A percentile compares a stretch with the other conserved stretches of the same genome.
Evolutionary conservation across 2,329 filamentous ascomycete genomes (phyloP).

Genomic region (Claviceps citrina): DNA sequence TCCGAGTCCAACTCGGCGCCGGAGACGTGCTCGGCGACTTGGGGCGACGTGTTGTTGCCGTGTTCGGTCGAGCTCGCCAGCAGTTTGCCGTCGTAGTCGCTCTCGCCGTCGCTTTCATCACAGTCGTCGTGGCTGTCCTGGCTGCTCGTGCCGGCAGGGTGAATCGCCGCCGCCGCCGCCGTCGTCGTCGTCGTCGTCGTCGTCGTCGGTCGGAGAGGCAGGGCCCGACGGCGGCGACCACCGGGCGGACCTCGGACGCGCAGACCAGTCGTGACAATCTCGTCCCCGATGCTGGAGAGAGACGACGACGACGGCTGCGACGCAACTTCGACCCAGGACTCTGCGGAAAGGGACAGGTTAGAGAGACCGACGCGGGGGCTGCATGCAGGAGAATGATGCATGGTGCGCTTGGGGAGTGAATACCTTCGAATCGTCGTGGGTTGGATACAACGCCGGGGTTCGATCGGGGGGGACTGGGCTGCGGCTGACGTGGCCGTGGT

Average conservation of each 20-base stretch:
- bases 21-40: conserved; percentile 27
- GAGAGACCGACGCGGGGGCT: conserved; percentile 20
- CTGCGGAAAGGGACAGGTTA: conserved; percentile 33
- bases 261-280: conserved; percentile 81
- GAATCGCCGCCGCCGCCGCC: conserved; percentile 56
- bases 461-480: conserved; percentile 13
- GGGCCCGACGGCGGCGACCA: conserved; percentile 34
- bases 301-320: conserved; percentile 91
- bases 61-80: conserved; percentile 46
- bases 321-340: conserved; percentile 91
- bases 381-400: no score
- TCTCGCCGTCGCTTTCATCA: conserved; percentile 84
- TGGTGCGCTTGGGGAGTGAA: no score
- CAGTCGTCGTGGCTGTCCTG: conserved; percentile 94
- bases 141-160: conserved; percentile 47
- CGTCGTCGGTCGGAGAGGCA: conserved; percentile 25
- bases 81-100: conserved; percentile 64
- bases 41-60: conserved; percentile 19
- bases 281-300: conserved; percentile 68
- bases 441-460: conserved; percentile 17
- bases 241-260: conserved; percentile 53
- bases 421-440: no score
- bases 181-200: conserved; percentile 86
- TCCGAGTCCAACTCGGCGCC: conserved; percentile 35
- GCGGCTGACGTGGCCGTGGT: conserved; percentile 13